phyloP scores from a whole-genome alignment of 2,329 filamentous ascomycete genomes.

The Aspergillus flavus region DNA sequence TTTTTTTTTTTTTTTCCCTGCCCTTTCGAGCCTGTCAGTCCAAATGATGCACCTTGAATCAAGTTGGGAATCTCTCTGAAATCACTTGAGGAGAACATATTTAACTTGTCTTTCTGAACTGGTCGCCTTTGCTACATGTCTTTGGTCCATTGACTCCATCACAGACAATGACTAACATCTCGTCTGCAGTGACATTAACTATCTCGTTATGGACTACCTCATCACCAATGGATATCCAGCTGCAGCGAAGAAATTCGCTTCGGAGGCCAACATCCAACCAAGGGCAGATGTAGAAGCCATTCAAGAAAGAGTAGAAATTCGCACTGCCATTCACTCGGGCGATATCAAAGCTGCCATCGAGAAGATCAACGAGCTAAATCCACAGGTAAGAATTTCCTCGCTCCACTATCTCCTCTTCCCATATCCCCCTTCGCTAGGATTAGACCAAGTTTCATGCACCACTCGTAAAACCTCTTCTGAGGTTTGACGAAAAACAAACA shows the following conservation, averaged over 20 bases:
- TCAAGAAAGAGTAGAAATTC: conserved; percentile 76
- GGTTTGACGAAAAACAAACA: conserved; percentile 81
- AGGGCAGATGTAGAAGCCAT: conserved; percentile 74
- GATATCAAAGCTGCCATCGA: conserved; percentile 85
- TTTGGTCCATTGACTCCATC: conserved; percentile 7
- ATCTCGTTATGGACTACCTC: conserved; percentile 93
- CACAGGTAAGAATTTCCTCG: conserved; percentile 69
- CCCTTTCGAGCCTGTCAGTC: conserved; percentile 30
- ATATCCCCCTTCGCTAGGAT: conserved; percentile 70
- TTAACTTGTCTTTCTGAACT: conserved; percentile 77
- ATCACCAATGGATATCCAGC: conserved; percentile 93
- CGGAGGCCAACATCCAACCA: conserved; percentile 83
- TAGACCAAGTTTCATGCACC: conserved; percentile 99
- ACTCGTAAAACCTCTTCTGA: conserved; percentile 86
- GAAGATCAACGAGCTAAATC: conserved; percentile 84
- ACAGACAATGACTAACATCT: conserved; percentile 32
- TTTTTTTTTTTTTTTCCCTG: conserved; percentile 4
- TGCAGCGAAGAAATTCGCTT: conserved; percentile 89
- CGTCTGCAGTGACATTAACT: conserved; percentile 80
- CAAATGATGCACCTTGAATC: conserved; percentile 78
- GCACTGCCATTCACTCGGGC: conserved; percentile 80
- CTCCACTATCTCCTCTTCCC: not conserved
- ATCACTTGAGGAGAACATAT: conserved; percentile 80
- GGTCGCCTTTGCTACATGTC: conserved; percentile 28
- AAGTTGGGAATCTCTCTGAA: conserved; percentile 99